Base-by-base conservation (phyloP, 345 rosid species). In the Camelina neglecta region DNA sequence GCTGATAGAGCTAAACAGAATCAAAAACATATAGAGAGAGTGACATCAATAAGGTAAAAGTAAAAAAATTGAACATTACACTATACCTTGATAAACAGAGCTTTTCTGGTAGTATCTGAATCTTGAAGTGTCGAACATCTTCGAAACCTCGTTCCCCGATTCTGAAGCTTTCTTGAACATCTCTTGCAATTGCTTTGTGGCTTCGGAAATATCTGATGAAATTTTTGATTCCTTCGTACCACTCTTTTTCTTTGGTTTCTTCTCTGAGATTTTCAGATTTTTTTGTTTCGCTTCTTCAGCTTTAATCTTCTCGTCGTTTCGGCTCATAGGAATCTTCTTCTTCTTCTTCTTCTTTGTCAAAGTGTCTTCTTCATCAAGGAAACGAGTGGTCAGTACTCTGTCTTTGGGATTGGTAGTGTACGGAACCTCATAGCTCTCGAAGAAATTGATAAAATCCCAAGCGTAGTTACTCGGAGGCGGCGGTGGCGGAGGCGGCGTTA, bases 401-500 rank as follows among this genome's bases (percentile, higher is more conserved):
- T 61, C 71, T 2, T 67, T 73, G 4, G 21, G 8, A 47, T 42
- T 62, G 1, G 63, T 7, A 24, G 8, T 29, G 71, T 79, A 79
- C 42, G 75, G 67, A 47, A 57, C 12, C 72, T 79, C 82, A 29
- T 65, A 74, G 66, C 67, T 72, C 71, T 79, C 79, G 67, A 74
- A 79, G 72, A 90, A 82, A 68, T 86, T 88, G 44, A 90, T 69
- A 55, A 88, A 85, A 75, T 88, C 93, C 96, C 96, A 90, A 4
- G 79, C 64, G 65, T 85, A 83, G 61, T 75, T 80, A 26, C 66
- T 73, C 3, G 85, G 82, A 6, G 87, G 72, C 3, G 90, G 90
- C 10, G 93, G 90, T 0, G 88, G 92, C 1, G 95, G 81, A 0
- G 82, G 75, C 5, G 79, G 71, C 0, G 79, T 8, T 62, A 5